phyloP scores from a whole-genome alignment of 306 rosid species.

The Luffa aegyptiaca region DNA sequence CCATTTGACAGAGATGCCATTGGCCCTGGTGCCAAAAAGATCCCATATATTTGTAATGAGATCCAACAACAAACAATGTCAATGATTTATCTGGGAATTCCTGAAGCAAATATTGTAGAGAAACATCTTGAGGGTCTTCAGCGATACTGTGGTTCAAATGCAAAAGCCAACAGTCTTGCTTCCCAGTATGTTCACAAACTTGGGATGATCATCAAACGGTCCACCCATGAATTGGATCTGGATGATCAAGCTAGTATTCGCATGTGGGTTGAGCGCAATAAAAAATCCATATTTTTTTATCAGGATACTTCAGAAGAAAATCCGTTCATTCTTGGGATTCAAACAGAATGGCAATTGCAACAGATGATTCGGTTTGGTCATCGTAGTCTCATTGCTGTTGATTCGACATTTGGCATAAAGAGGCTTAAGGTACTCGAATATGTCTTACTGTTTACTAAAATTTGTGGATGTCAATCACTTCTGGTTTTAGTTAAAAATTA shows the following conservation, averaged over 20 bases:
- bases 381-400: constrained; percentile 67
- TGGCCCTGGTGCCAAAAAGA: constrained; percentile 80
- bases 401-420: constrained; percentile 83
- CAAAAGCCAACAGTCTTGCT: constrained; percentile 70
- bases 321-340: constrained; percentile 84
- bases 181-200: constrained; percentile 90
- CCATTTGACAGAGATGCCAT: constrained; percentile 94
- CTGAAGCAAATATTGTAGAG: constrained; percentile 88
- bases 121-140: constrained; percentile 89
- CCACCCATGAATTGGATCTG: constrained; percentile 86
- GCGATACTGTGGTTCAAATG: constrained; percentile 73
- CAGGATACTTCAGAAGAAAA: constrained; percentile 79
- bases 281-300: constrained; percentile 61
- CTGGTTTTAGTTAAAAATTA: background rate
- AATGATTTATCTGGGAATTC: constrained; percentile 93
- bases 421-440: constrained; percentile 62
- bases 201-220: constrained; percentile 88
- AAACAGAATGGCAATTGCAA: constrained; percentile 97
- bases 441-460: background rate
- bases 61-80: constrained; percentile 97
- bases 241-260: constrained; percentile 94
- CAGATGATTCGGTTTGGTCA: constrained; percentile 95
- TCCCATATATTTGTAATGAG: constrained; percentile 82
- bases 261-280: constrained; percentile 89
- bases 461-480: background rate